These are phyloP conservation scores for Globisporangium orthogonon DNA, from an alignment of 352 stramenopile genomes.

Conservation along the genomic window DNA sequence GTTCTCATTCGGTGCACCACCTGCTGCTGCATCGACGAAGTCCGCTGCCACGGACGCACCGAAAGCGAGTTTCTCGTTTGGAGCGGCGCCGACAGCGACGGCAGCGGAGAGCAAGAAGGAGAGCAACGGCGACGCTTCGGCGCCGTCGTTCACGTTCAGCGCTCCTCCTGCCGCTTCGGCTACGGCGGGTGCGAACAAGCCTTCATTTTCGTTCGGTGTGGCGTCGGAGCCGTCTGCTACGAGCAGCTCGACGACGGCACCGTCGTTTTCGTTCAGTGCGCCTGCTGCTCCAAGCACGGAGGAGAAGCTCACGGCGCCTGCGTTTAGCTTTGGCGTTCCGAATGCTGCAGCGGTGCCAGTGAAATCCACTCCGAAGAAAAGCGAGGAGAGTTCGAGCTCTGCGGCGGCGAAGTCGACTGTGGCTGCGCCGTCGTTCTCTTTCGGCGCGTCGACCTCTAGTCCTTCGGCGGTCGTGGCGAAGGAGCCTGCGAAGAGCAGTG, in stretches of 20 bases:
- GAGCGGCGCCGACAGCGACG: constrained; percentile 5
- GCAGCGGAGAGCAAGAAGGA: constrained; percentile 13
- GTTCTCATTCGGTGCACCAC: constrained; percentile 23
- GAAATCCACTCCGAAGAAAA: neutral
- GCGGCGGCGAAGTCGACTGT: constrained; percentile 8
- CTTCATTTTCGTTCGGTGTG: constrained; percentile 20
- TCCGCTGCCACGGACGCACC: constrained; percentile 1
- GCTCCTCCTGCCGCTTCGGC: constrained; percentile 15
- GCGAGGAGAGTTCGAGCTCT: neutral
- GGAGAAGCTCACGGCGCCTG: constrained; percentile 5
- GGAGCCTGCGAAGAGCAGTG: neutral
- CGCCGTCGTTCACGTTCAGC: constrained; percentile 48
- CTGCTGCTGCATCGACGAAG: constrained; percentile 6
- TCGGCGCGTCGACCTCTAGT: constrained; percentile 4
- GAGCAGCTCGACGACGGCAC: constrained; percentile 5
- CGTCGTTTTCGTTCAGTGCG: constrained; percentile 20
- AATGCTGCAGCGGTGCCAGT: neutral
- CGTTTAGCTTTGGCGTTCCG: constrained; percentile 27
- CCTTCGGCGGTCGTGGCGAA: neutral
- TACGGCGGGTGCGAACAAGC: constrained; percentile 13
- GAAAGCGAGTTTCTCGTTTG: constrained; percentile 26
- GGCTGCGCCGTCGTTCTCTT: constrained; percentile 12
- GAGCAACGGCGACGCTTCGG: constrained; percentile 9
- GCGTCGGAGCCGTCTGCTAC: constrained; percentile 1
- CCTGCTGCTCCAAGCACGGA: constrained; percentile 3